A percentile compares a stretch with the other conserved stretches of the same genome.
phyloP scores from a whole-genome alignment of 1,284 basidiomycete species.

The Waitea zeae region DNA sequence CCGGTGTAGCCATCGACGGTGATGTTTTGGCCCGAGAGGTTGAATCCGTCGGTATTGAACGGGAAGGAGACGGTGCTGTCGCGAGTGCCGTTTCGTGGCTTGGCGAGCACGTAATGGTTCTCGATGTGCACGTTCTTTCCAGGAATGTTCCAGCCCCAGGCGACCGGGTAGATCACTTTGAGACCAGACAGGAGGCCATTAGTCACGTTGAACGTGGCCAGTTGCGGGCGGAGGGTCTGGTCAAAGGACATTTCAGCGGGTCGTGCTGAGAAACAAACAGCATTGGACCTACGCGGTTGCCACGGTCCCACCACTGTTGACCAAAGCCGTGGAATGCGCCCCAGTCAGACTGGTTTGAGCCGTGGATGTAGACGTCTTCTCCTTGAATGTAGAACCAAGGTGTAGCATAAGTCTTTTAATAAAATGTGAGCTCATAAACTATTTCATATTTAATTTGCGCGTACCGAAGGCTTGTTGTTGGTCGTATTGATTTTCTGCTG shows the following conservation, averaged over 20 bases:
- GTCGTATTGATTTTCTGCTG: slow-evolving; percentile 6
- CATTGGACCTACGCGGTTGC: slow-evolving; percentile 15
- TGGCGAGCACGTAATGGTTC: slow-evolving; percentile 26
- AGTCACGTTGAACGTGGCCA: slow-evolving; percentile 28
- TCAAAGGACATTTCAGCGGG: not conserved
- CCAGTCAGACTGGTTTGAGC: slow-evolving; percentile 17
- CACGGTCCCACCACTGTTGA: slow-evolving; percentile 30
- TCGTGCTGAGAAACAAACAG: not conserved
- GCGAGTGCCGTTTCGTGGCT: slow-evolving; percentile 20
- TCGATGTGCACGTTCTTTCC: slow-evolving; percentile 24
- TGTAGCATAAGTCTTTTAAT: slow-evolving; percentile 21
- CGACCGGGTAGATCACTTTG: slow-evolving; percentile 30
- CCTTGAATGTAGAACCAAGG: slow-evolving; percentile 26
- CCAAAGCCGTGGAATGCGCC: slow-evolving; percentile 24
- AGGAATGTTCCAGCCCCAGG: slow-evolving; percentile 28
- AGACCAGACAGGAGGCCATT: slow-evolving; percentile 20
- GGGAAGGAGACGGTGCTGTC: slow-evolving; percentile 22
- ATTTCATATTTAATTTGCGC: slow-evolving; percentile 14
- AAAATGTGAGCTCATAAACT: slow-evolving; percentile 15
- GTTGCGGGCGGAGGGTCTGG: slow-evolving; percentile 23
- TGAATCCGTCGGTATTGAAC: slow-evolving; percentile 30
- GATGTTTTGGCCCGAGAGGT: slow-evolving; percentile 23
- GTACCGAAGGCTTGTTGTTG: not conserved
- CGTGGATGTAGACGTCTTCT: slow-evolving; percentile 18
- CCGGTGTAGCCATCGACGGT: slow-evolving; percentile 26